Evolutionary conservation across 2,329 filamentous ascomycete species (phyloP).

Genomic region (Sporothrix inflata): DNA sequence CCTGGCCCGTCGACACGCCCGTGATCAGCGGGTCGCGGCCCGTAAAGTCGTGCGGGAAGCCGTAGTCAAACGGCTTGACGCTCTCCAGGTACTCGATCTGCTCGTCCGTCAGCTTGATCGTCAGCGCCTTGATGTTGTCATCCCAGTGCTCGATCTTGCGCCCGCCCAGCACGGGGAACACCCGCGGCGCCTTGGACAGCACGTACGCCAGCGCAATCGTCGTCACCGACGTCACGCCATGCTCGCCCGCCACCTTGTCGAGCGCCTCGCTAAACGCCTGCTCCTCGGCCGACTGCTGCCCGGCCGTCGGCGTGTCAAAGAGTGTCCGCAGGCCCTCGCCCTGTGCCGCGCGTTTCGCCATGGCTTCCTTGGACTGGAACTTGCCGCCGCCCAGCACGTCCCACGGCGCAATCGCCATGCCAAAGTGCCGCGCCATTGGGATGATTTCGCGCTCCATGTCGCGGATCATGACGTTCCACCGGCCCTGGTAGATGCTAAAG

Average conservation of each 20-base stretch:
- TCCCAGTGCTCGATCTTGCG: constrained; percentile 56
- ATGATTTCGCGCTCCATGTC: constrained; percentile 48
- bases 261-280: constrained; percentile 59
- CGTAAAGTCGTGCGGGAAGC: constrained; percentile 56
- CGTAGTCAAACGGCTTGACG: constrained; percentile 56
- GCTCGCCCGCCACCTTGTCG: constrained; percentile 60
- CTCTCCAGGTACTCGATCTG: constrained; percentile 60
- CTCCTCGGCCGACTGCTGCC: constrained; percentile 52
- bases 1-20: constrained; percentile 12
- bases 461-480: constrained; percentile 42
- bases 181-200: constrained; percentile 54
- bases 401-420: constrained; percentile 62
- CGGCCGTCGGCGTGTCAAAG: constrained; percentile 23
- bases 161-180: constrained; percentile 58
- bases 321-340: constrained; percentile 47
- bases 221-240: constrained; percentile 60
- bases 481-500: constrained; percentile 47
- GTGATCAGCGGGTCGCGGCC: constrained; percentile 37
- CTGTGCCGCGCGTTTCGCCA: constrained; percentile 36
- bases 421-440: constrained; percentile 47
- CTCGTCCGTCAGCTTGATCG: constrained; percentile 52
- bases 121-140: constrained; percentile 60
- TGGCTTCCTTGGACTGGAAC: constrained; percentile 48
- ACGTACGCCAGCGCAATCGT: constrained; percentile 60
- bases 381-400: constrained; percentile 59